These are phyloP conservation scores for Phytophthora boehmeriae DNA, from an alignment of 352 stramenopile genomes.

Conservation along the genomic window DNA sequence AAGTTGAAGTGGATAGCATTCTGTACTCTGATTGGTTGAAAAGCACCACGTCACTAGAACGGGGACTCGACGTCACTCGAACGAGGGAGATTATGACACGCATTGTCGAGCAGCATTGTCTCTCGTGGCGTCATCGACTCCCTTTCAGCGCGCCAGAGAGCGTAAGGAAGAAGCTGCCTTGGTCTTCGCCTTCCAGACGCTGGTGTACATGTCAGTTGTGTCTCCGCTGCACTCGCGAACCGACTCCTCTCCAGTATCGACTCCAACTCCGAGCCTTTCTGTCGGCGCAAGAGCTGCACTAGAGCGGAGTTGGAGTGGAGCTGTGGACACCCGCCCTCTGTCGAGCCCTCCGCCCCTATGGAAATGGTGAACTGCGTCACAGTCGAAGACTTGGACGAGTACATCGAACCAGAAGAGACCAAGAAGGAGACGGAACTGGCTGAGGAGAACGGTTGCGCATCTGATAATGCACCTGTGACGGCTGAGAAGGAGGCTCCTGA, in stretches of 20 bases:
- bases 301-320: slow-evolving; percentile 39
- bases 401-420: slow-evolving; percentile 18
- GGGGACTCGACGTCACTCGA: too few relatives aligned
- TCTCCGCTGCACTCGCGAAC: slow-evolving; percentile 8
- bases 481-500: slow-evolving; percentile 12
- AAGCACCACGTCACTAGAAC: neutral
- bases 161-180: neutral
- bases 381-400: slow-evolving; percentile 40
- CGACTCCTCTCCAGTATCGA: slow-evolving; percentile 13
- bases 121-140: neutral
- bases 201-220: slow-evolving; percentile 15
- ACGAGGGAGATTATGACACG: neutral
- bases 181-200: too few relatives aligned
- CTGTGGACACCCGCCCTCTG: slow-evolving; percentile 25
- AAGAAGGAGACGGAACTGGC: slow-evolving; percentile 22
- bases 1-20: neutral
- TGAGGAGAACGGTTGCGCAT: slow-evolving; percentile 19
- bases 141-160: too few relatives aligned
- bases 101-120: neutral
- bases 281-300: slow-evolving; percentile 36
- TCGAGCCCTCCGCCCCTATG: slow-evolving; percentile 16
- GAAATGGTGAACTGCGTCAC: slow-evolving; percentile 33
- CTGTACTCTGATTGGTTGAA: neutral
- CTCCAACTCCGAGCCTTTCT: slow-evolving; percentile 16
- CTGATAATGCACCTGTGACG: slow-evolving; percentile 14